A percentile compares a stretch with the other conserved stretches of the same genome.
These are phyloP conservation scores for Termitomyces sp. DNA, from an alignment of 768 basidiomycete genomes.

Conservation along the genomic window DNA sequence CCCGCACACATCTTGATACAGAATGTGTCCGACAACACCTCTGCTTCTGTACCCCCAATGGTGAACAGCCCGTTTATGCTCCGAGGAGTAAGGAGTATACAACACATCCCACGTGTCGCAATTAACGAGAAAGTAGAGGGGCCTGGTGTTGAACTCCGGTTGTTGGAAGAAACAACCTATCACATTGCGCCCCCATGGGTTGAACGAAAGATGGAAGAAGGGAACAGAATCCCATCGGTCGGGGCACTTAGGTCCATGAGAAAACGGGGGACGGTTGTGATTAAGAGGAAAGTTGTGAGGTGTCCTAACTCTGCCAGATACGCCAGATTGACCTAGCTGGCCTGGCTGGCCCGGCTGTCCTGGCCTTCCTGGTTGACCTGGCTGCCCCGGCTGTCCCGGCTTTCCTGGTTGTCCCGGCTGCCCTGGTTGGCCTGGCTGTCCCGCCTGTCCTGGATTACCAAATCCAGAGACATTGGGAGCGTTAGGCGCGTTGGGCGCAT, in stretches of 20 bases:
- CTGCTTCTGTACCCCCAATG: constrained; percentile 1
- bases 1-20: neutral
- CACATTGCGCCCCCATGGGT: neutral
- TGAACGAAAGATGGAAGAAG: neutral
- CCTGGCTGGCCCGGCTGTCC: neutral
- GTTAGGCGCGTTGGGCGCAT: neutral
- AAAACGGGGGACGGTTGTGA: neutral
- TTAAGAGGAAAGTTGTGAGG: neutral
- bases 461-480: neutral
- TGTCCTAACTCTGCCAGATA: neutral
- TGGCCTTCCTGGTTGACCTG: neutral
- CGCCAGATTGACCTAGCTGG: neutral
- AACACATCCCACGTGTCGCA: constrained; percentile 3
- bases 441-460: neutral
- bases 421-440: neutral
- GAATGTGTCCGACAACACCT: neutral
- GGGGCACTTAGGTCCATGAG: neutral
- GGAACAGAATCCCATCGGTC: neutral
- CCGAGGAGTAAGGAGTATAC: constrained; percentile 1
- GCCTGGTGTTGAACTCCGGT: neutral
- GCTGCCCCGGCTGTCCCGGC: neutral
- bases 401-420: neutral
- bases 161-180: constrained; percentile 1
- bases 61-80: neutral
- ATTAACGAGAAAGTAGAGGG: constrained; percentile 1